phyloP scores from a whole-genome alignment of 164 flowering plant species.

The Tinospora cordifolia region DNA sequence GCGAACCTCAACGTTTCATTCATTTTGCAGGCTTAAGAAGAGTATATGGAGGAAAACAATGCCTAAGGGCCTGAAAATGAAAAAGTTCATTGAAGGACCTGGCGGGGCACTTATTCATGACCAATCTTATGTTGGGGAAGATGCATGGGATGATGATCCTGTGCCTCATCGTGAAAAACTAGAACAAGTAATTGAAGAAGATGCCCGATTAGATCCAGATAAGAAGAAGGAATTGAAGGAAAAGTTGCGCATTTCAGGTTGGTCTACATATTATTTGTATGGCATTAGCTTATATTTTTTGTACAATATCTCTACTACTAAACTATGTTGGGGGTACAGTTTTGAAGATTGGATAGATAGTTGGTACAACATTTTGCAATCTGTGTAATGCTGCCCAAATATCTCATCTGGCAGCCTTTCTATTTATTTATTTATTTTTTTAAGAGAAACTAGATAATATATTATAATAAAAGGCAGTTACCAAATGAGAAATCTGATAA shows the following conservation, averaged over 20 bases:
- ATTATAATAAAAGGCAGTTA: no score
- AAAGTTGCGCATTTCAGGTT: slow-evolving; percentile 67
- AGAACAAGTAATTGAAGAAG: slow-evolving; percentile 39
- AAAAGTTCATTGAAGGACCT: slow-evolving; percentile 72
- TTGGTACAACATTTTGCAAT: no score
- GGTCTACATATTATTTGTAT: slow-evolving; percentile 12
- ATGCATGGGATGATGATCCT: slow-evolving; percentile 85
- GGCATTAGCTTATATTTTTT: not conserved
- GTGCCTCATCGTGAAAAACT: slow-evolving; percentile 34
- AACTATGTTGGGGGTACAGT: no score
- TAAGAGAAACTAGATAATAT: no score
- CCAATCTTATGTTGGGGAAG: slow-evolving; percentile 77
- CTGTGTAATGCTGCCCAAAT: no score
- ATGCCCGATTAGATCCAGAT: slow-evolving; percentile 35
- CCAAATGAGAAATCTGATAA: no score
- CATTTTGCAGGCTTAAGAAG: slow-evolving; percentile 58
- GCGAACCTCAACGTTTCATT: not conserved
- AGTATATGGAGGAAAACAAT: slow-evolving; percentile 83
- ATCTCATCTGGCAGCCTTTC: no score
- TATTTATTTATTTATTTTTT: no score
- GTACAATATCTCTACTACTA: no score
- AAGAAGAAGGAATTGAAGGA: slow-evolving; percentile 44
- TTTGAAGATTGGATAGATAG: no score
- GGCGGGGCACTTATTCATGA: slow-evolving; percentile 72
- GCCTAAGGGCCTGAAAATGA: slow-evolving; percentile 86